These are phyloP conservation scores for Escallonia herrerae DNA, from an alignment of 129 eudicot species.

Conservation along the genomic window DNA sequence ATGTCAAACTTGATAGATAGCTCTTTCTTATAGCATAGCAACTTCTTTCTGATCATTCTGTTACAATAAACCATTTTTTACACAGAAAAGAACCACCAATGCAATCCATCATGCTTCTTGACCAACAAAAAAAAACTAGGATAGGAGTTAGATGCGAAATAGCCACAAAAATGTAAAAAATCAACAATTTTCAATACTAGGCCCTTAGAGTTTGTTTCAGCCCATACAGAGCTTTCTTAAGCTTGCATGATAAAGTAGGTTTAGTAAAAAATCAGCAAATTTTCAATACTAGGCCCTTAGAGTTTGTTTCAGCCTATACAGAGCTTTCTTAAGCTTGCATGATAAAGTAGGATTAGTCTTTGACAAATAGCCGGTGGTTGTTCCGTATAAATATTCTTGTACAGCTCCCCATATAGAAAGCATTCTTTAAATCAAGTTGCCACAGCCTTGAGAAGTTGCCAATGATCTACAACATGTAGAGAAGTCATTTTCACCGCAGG, in stretches of 20 bases:
- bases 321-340: conserved; percentile 3
- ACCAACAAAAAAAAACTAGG: conserved; percentile 1
- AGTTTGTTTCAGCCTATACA: conserved; percentile 3
- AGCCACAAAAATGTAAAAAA: background rate
- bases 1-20: background rate
- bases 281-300: conserved; percentile 1
- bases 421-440: conserved; percentile 5
- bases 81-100: background rate
- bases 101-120: background rate
- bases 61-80: background rate
- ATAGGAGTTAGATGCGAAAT: background rate
- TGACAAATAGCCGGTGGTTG: background rate
- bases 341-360: background rate
- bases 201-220: conserved; percentile 5
- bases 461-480: background rate
- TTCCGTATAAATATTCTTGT: background rate
- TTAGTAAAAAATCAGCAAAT: background rate
- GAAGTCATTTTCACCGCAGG: background rate
- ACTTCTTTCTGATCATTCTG: background rate
- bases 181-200: background rate
- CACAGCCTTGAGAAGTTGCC: background rate
- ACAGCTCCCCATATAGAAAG: background rate
- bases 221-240: conserved; percentile 6
- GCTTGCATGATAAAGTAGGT: too few relatives aligned
- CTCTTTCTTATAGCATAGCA: background rate